Conservation (phyloP, 139 green algal species). For the Pleodorina starrii region DNA sequence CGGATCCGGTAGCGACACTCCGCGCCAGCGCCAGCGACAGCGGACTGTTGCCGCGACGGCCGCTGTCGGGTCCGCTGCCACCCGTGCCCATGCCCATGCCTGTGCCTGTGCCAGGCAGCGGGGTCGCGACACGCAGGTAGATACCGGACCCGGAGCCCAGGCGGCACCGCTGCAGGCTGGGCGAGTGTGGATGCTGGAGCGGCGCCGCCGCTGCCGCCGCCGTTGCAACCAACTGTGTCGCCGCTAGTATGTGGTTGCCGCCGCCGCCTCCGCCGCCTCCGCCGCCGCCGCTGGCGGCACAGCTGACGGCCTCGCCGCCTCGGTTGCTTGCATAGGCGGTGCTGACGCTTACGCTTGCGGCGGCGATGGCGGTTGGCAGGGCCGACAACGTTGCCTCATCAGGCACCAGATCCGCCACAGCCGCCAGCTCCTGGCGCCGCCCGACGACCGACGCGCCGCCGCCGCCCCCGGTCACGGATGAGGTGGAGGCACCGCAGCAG, state of each 20-base stretch:
- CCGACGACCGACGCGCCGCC: neutral
- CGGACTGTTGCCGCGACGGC: neutral
- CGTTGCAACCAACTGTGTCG: neutral
- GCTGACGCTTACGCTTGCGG: neutral
- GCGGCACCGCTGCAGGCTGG: neutral
- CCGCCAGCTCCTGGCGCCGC: neutral
- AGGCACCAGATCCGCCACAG: neutral
- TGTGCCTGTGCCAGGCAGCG: neutral
- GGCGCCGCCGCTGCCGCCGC: neutral
- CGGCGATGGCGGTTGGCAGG: neutral
- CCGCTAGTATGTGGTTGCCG: neutral
- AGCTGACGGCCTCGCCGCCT: neutral
- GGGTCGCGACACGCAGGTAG: neutral
- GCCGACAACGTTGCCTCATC: neutral
- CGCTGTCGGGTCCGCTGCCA: neutral
- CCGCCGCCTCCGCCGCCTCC: neutral
- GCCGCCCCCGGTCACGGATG: neutral
- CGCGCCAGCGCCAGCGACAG: neutral
- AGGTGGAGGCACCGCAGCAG: no score
- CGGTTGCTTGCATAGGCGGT: neutral
- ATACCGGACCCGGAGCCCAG: neutral
- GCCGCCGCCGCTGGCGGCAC: neutral
- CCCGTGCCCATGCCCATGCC: neutral
- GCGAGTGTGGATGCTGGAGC: neutral
- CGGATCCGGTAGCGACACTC: neutral